A percentile compares a stretch with the other conserved stretches of the same genome.
Conservation (phyloP, 257 asterid genomes). For the Penstemon davidsonii region DNA sequence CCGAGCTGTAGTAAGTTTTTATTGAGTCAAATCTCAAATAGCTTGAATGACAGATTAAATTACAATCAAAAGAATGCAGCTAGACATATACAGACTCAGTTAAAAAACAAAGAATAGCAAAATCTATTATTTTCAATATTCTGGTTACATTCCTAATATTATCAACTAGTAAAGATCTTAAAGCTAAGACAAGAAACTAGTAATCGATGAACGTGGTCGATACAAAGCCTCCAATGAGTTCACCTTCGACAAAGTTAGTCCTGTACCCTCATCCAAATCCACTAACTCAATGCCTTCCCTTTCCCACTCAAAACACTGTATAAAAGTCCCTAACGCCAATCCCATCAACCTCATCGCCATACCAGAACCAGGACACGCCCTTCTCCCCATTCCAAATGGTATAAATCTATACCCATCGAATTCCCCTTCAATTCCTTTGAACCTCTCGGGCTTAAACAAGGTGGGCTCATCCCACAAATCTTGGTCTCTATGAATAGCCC, state of each 20-base stretch:
- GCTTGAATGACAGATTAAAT: no score
- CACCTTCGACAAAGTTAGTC: conserved; percentile 37
- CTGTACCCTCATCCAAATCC: conserved; percentile 30
- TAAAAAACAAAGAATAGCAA: no score
- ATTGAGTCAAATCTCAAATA: no score
- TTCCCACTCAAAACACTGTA: conserved; percentile 59
- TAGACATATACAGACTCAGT: no score
- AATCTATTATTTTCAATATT: no score
- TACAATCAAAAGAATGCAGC: no score
- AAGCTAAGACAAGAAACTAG: conserved; percentile 17
- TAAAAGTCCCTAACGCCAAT: conserved; percentile 37
- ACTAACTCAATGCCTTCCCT: conserved; percentile 33
- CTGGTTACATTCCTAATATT: background rate
- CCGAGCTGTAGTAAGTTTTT: no score
- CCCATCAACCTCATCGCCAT: conserved; percentile 47
- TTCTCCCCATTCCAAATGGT: conserved; percentile 54
- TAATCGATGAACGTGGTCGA: conserved; percentile 31
- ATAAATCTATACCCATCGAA: conserved; percentile 28
- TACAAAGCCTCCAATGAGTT: conserved; percentile 42
- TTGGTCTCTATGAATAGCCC: conserved; percentile 46
- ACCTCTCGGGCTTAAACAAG: conserved; percentile 38
- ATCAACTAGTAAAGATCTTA: background rate
- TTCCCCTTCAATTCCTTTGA: conserved; percentile 29
- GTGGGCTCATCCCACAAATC: conserved; percentile 36
- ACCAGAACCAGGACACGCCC: conserved; percentile 48